Base-by-base conservation (phyloP, 2,329 filamentous ascomycete species). In the Leptographium flavum region DNA sequence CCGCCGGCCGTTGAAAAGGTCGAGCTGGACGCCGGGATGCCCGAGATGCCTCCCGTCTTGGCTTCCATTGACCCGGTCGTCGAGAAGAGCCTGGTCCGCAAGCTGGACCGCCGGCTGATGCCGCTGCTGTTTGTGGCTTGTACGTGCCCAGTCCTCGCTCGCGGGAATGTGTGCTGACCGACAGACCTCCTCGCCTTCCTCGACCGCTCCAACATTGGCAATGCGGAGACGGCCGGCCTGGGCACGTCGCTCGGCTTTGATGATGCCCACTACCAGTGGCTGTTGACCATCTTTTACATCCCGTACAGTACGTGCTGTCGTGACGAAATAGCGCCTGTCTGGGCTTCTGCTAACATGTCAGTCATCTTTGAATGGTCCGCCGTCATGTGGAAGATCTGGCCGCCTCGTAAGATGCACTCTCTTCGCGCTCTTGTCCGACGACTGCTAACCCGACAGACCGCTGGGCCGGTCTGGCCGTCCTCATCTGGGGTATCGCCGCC, bases 261-360 rank as follows among this genome's bases (percentile, higher is more conserved):
- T 39, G 61, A 64, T 49, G 50, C 45, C 4, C 58, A 65, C 10
- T 67, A 63, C 48, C 59, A 65, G 57, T 68, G 65, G 64, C 55
- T 67, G 22, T 56, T 68, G 30, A 67, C 63, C 21, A 65, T 68
- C 37, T 67, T 67, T 45, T 68, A 67, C 49, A 67, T 67, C 36
- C 62, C 63, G 0, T 67, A 66, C 45, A 65, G 61, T 63, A 46
- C 46, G 59, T 47, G 27, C 3, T 19, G 11, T 9, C 2, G 5
- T 8, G 11, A 10, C 13, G 1, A 10, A 3, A 2, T 15, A 1
- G 10, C 19, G 9, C 15, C 15, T 4, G 15, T 28, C 42, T 19
- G 49, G 7, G 10, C 17, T 21, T 19, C 7, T 27, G 25, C 43
- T 45, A n/a, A 33, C 30, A 10, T 3, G 13, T 11, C 22, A 63